Conservation (phyloP, 2,329 filamentous ascomycete species). For the Stachybotrys chartarum region DNA sequence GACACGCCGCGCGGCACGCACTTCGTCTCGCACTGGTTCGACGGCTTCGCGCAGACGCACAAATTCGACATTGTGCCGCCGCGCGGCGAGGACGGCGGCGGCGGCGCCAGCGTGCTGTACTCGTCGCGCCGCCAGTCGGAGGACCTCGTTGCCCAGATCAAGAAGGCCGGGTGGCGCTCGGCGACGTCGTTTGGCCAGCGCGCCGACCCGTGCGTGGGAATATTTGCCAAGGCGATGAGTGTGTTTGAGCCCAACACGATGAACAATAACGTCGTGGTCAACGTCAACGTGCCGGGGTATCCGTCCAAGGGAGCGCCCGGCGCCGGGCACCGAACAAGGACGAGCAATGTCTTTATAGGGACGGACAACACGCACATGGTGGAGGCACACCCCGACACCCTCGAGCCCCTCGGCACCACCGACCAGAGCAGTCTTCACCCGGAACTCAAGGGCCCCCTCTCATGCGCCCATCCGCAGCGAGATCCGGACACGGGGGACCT, state of each 20-base stretch:
- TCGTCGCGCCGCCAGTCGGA: conserved; percentile 65
- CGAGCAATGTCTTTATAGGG: conserved; percentile 43
- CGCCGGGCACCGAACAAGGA: conserved; percentile 26
- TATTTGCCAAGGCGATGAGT: conserved; percentile 66
- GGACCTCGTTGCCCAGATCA: conserved; percentile 51
- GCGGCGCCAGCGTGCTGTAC: conserved; percentile 48
- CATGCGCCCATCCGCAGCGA: conserved; percentile 63
- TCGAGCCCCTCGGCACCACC: conserved; percentile 64
- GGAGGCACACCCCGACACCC: conserved; percentile 59
- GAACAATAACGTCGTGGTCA: conserved; percentile 60
- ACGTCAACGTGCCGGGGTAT: conserved; percentile 56
- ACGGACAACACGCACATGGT: conserved; percentile 53
- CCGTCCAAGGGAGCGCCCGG: conserved; percentile 10
- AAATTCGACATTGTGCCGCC: conserved; percentile 57
- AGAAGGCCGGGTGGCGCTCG: conserved; percentile 48
- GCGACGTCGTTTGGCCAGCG: conserved; percentile 62
- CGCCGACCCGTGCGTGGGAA: conserved; percentile 64
- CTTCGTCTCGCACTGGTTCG: conserved; percentile 70
- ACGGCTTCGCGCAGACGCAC: conserved; percentile 65
- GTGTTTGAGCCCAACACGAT: conserved; percentile 37
- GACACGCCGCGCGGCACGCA: conserved; percentile 51
- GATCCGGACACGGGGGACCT: conserved; percentile 68
- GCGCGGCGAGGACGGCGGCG: conserved; percentile 20
- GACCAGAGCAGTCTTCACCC: conserved; percentile 58
- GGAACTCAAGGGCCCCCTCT: conserved; percentile 57